Evolutionary conservation across 169 alveolate species (phyloP), one percentile per base, ranked within the genome.

Genomic region (Toxoplasma gondii): DNA sequence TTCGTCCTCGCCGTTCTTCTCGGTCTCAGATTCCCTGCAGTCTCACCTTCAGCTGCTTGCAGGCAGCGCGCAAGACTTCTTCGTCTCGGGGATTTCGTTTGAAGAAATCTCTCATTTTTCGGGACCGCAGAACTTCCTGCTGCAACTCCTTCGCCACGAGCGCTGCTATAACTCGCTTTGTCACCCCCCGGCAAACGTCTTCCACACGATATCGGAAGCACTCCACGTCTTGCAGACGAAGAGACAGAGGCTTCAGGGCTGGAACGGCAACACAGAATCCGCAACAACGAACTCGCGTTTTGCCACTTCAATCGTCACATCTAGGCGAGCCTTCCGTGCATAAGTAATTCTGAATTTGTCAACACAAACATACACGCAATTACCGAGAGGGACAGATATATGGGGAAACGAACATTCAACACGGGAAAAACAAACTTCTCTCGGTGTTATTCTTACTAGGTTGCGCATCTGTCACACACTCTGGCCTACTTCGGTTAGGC

Each of bases 201-300:
- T 92, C 96, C 74, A 95, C 97, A 45, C 97, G 90, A 86, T 95
- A 95, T 82, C 95, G 96, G 74, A 95, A 95, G 82, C 95, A 78
- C 70, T 88, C 95, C 2, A 95, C 92, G 64, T 91, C 95, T 31
- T 74, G 64, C 54, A 93, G 78, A 27, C 83, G 88, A 64, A 93
- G 88, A 70, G 93, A 69, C 91, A 95, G 67, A 9, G 95, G 92
- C 29, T 82, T 70, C 36, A 93, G 64, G 41, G 81, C 94, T 88
- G 92, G 41, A 36, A 7, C 0, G 27, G 12, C 54, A 36, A 74
- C 0, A 24, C 41, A 10, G 12, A 4, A 49, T 12, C 58, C 22
- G 22, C 58, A 49, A 12, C 4, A 49, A 49, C 58, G 4, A 4
- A 12, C 58, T 12, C 4, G 58, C 58, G 58, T 4, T 12, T 49